Conservation (phyloP, 352 stramenopile species). For the Phytopythium chamaehyphon region DNA sequence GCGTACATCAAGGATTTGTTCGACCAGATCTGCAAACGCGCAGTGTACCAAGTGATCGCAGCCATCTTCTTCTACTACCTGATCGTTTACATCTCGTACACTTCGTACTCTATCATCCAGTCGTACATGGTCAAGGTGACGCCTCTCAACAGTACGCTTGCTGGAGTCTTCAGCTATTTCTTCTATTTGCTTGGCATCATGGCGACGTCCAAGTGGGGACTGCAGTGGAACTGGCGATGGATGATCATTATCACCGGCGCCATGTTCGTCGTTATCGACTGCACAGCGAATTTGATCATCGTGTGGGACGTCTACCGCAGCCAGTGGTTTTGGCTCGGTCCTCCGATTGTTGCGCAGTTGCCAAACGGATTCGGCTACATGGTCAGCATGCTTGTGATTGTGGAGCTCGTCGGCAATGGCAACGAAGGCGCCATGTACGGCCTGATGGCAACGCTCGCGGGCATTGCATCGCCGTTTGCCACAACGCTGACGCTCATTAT, state of each 20-base stretch:
- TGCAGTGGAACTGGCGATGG: slow-evolving; percentile 40
- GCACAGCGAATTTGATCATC: slow-evolving; percentile 21
- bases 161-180: slow-evolving; percentile 18
- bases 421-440: slow-evolving; percentile 49
- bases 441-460: slow-evolving; percentile 37
- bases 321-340: slow-evolving; percentile 45
- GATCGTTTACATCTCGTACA: slow-evolving; percentile 21
- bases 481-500: slow-evolving; percentile 30
- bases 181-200: slow-evolving; percentile 31
- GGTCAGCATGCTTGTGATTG: slow-evolving; percentile 30
- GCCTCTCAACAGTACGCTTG: slow-evolving; percentile 22
- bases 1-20: slow-evolving; percentile 31
- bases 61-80: slow-evolving; percentile 33
- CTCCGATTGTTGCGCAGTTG: slow-evolving; percentile 28
- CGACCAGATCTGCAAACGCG: slow-evolving; percentile 28
- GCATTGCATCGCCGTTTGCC: slow-evolving; percentile 31
- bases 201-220: slow-evolving; percentile 29
- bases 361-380: slow-evolving; percentile 37
- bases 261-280: slow-evolving; percentile 23
- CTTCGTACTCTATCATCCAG: slow-evolving; percentile 18
- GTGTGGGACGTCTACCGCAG: slow-evolving; percentile 36
- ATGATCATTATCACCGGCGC: slow-evolving; percentile 26
- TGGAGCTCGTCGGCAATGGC: slow-evolving; percentile 35
- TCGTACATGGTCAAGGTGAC: slow-evolving; percentile 26
- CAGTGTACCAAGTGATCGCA: slow-evolving; percentile 42